Evolutionary conservation across 2,329 filamentous ascomycete genomes (phyloP).

Genomic region (Penicillium concentricum): DNA sequence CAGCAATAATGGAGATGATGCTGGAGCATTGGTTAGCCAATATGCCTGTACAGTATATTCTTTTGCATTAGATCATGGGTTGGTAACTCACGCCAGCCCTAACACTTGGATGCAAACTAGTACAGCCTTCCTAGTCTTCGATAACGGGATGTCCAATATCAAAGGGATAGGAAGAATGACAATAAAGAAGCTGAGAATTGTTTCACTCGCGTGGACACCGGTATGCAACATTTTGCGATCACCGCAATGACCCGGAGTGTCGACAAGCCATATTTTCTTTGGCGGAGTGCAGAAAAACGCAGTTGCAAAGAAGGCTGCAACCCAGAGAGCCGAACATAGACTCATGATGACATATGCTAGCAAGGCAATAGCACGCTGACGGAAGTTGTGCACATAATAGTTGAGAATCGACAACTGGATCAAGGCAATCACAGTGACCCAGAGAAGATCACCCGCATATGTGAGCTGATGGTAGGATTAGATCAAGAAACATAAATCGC

Average conservation of each 20-base stretch:
- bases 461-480: constrained; percentile 14
- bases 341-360: constrained; percentile 9
- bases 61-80: background rate
- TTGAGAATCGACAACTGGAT: constrained; percentile 19
- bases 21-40: background rate
- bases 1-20: constrained; percentile 11
- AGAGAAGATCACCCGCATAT: constrained; percentile 20
- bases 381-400: constrained; percentile 17
- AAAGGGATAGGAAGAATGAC: constrained; percentile 9
- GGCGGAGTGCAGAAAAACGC: constrained; percentile 18
- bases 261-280: constrained; percentile 13
- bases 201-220: constrained; percentile 7
- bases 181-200: constrained; percentile 15
- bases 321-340: constrained; percentile 14
- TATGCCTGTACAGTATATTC: background rate
- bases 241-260: constrained; percentile 12
- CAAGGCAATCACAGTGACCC: constrained; percentile 13
- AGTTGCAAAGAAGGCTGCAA: constrained; percentile 17
- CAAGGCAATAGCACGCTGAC: constrained; percentile 6
- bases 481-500: background rate
- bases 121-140: constrained; percentile 4
- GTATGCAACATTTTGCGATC: constrained; percentile 14
- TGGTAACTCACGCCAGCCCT: constrained; percentile 15
- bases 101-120: constrained; percentile 10
- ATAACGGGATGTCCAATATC: constrained; percentile 5